phyloP scores from a whole-genome alignment of 169 alveolate species.

The Eimeria falciformis region DNA sequence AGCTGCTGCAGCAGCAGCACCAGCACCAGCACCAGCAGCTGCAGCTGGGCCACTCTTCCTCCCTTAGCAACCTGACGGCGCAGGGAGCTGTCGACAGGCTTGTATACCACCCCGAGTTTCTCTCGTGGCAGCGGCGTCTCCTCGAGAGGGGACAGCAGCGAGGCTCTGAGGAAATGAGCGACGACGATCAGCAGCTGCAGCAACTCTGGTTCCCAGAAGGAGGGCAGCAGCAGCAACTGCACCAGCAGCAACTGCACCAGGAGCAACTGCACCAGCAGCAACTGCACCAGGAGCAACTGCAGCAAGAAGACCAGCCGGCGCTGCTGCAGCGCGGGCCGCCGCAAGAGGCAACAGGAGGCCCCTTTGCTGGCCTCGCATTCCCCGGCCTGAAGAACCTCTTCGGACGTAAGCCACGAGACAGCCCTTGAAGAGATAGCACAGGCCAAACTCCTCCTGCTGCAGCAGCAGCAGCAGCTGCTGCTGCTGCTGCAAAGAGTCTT shows the following conservation, averaged over 20 bases:
- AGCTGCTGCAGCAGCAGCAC: slow-evolving; percentile 10
- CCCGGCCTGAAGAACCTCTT: slow-evolving; percentile 8
- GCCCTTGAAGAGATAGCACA: not conserved
- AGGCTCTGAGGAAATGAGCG: slow-evolving; percentile 14
- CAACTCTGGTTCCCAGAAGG: not conserved
- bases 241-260: not conserved
- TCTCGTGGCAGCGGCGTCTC: slow-evolving; percentile 20
- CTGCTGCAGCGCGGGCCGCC: not conserved
- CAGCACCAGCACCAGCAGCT: slow-evolving; percentile 27
- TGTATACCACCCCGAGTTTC: slow-evolving; percentile 15
- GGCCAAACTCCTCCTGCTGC: not conserved
- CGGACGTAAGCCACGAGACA: slow-evolving; percentile 19
- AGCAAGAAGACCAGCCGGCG: not conserved
- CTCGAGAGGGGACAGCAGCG: not conserved
- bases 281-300: not conserved
- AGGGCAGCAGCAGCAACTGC: not conserved
- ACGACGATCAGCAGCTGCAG: not conserved
- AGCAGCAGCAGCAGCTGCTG: not conserved
- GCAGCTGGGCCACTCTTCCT: not conserved
- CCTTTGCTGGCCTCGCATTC: slow-evolving; percentile 2
- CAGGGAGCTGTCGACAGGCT: slow-evolving; percentile 38
- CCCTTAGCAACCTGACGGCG: slow-evolving; percentile 24
- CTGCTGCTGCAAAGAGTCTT: not conserved
- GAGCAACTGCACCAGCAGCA: not conserved
- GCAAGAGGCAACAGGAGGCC: slow-evolving; percentile 2